A percentile compares a stretch with the other conserved stretches of the same genome.
Evolutionary conservation across 768 basidiomycete genomes (phyloP).

Genomic region (Lactifluus piperatus): DNA sequence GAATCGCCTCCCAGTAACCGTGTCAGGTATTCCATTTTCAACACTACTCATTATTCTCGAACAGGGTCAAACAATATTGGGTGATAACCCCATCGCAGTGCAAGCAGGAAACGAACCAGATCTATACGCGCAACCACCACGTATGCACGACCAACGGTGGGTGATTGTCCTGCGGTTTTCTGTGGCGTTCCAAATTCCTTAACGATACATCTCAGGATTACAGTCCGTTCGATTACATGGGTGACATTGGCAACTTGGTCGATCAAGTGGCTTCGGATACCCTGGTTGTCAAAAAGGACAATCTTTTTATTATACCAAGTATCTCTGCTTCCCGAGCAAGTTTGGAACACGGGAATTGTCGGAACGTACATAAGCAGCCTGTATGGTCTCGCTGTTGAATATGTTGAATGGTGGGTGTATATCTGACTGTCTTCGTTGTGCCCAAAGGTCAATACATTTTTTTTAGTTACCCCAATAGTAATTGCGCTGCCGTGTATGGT

Average conservation of each 20-base stretch:
- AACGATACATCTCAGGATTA: neutral
- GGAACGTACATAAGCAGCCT: slow-evolving; percentile 4
- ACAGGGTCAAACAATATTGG: slow-evolving; percentile 52
- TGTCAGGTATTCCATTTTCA: slow-evolving; percentile 51
- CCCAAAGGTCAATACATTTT: slow-evolving; percentile 4
- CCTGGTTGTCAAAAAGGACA: neutral
- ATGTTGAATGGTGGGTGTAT: slow-evolving; percentile 13
- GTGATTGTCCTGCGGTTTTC: neutral
- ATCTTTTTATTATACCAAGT: slow-evolving; percentile 15
- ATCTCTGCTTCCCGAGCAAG: slow-evolving; percentile 9
- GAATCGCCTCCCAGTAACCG: neutral
- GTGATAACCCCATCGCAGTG: slow-evolving; percentile 54
- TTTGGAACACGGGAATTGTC: slow-evolving; percentile 18
- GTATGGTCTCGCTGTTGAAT: slow-evolving; percentile 10
- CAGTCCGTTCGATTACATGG: slow-evolving; percentile 25
- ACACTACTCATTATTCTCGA: slow-evolving; percentile 51
- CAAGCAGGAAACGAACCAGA: slow-evolving; percentile 78
- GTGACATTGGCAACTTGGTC: slow-evolving; percentile 23
- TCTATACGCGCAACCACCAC: slow-evolving; percentile 38
- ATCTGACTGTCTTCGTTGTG: neutral
- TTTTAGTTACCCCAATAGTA: slow-evolving; percentile 53
- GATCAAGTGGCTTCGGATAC: slow-evolving; percentile 7
- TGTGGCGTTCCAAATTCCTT: neutral
- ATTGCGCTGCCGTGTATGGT: slow-evolving; percentile 45
- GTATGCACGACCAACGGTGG: slow-evolving; percentile 6